phyloP scores from a whole-genome alignment of 208 protist genomes.

The Acanthamoeba quina region DNA sequence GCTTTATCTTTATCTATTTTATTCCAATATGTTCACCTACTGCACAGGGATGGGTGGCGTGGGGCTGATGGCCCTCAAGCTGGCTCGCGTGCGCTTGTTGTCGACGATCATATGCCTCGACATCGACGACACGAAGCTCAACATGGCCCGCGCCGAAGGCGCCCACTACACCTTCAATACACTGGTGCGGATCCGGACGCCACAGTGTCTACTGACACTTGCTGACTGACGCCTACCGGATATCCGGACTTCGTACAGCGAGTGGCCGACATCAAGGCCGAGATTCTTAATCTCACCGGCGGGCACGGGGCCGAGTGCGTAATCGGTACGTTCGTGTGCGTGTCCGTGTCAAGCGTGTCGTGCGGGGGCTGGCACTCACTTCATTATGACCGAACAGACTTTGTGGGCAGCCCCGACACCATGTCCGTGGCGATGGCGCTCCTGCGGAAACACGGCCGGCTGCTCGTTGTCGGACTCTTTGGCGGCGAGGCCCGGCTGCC shows the following conservation, averaged over 20 bases:
- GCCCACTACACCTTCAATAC: conserved; percentile 30
- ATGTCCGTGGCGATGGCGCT: background rate
- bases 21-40: background rate
- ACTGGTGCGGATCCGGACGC: background rate
- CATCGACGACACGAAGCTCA: conserved; percentile 46
- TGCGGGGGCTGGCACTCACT: background rate
- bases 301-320: conserved; percentile 33
- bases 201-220: background rate
- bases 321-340: background rate
- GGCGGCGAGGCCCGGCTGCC: conserved; percentile 40
- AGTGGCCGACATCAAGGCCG: background rate
- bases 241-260: background rate
- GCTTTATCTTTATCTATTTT: too few relatives aligned
- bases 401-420: conserved; percentile 30
- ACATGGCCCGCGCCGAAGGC: conserved; percentile 6
- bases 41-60: conserved; percentile 32
- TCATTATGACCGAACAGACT: background rate
- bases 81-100: background rate
- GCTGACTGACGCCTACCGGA: background rate
- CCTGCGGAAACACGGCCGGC: conserved; percentile 35
- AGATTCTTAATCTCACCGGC: conserved; percentile 4
- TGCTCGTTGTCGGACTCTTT: conserved; percentile 26
- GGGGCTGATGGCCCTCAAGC: conserved; percentile 70
- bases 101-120: conserved; percentile 61
- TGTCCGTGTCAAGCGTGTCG: background rate